Base-by-base conservation (phyloP, 345 rosid genomes). In the Citrus mangshanensis region DNA sequence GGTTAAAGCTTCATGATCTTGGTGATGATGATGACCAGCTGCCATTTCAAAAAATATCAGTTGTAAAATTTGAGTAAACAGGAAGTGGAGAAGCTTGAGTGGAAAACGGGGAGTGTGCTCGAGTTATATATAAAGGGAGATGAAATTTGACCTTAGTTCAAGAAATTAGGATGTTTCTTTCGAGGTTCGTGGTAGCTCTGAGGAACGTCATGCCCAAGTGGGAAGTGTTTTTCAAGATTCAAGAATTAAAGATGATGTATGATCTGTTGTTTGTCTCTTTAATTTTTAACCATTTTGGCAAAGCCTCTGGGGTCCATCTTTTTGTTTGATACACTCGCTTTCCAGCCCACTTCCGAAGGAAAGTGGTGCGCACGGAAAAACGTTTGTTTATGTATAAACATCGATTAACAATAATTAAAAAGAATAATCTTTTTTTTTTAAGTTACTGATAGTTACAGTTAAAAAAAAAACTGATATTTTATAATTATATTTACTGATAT, bases 1-100 rank as follows among this genome's bases (percentile, higher is more conserved):
- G 61, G 90, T 68, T 25, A 88, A 85, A 68, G 82, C 40, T 68
- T 92, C 95, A 66, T 83, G 51, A 46, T 46, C 51, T 10, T 12
- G 16, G 4, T 46, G 51, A 46, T 3, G 1, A 13, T 46, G 51
- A 46, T 46, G 51, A 46, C 59, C 1, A 55, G 65, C 76, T 4
- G 79, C 89, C 88, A 83, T 85, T 30, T 37, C 35, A 21, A 10
- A 25, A 24, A 46, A 46, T 46, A 46, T 1, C 1, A 13, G 51
- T 13, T 46, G 51, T 13, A 46, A 13, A 46, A 46, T 12, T 46
- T 13, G 51, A 46, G 51, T 13, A 46, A 46, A 38, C 64, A 42
- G 25, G 14, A 42, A 21, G 40, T 9, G 70, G 42, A 14, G 46
- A 40, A n/a, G 12, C 12, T 69, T 78, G 86, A 85, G 88, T 85